phyloP scores from a whole-genome alignment of 257 asterid species.

The Rubia yunnanensis region DNA sequence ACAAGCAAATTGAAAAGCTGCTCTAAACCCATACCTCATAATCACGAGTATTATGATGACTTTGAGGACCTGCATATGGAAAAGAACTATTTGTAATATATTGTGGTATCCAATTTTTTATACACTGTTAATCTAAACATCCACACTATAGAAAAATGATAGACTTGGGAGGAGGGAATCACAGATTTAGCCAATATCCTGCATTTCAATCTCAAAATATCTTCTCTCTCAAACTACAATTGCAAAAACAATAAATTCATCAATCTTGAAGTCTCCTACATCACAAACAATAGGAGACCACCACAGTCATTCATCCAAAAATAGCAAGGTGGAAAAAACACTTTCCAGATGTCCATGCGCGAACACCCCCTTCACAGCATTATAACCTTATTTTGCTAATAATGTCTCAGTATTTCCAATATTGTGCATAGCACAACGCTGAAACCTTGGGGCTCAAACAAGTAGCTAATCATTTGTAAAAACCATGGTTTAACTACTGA shows the following conservation, averaged over 20 bases:
- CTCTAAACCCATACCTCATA: conserved; percentile 42
- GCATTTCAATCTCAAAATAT: background rate
- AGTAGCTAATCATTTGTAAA: no score
- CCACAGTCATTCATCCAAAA: conserved; percentile 3
- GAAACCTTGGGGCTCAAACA: background rate
- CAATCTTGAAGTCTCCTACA: background rate
- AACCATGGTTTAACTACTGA: background rate
- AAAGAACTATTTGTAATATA: background rate
- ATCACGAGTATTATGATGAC: conserved; percentile 50
- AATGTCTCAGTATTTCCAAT: background rate
- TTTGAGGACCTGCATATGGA: conserved; percentile 49
- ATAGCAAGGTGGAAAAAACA: background rate
- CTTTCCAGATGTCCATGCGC: background rate
- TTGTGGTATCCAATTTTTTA: background rate
- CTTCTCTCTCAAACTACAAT: background rate
- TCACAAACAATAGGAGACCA: background rate
- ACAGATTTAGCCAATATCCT: background rate
- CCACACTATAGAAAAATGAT: background rate
- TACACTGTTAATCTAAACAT: background rate
- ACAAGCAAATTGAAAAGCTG: background rate
- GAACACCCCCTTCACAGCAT: background rate
- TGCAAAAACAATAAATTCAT: background rate
- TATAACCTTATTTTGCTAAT: background rate
- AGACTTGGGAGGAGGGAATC: background rate
- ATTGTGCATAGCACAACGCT: no score